Percentiles rank a stretch among this genome's conserved stretches.
Evolutionary conservation across 257 asterid genomes (phyloP).

Genomic region (Ilex aquifolium): DNA sequence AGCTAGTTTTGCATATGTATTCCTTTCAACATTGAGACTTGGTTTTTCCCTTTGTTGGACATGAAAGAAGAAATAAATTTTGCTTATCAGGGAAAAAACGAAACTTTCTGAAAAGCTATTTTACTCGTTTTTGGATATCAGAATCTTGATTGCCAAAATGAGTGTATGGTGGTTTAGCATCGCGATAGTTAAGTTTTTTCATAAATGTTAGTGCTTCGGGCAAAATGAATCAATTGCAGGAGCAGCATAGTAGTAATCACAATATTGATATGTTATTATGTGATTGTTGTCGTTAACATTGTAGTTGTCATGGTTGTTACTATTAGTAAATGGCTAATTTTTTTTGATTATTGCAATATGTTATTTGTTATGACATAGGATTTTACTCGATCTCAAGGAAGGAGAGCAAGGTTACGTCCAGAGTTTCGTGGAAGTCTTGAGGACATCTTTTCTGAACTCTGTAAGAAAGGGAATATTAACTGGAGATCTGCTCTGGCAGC

Average conservation of each 20-base stretch:
- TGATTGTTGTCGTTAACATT: too few relatives aligned
- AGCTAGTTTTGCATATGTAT: neutral
- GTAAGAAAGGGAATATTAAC: conserved; percentile 35
- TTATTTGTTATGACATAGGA: conserved; percentile 40
- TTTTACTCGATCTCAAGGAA: conserved; percentile 77
- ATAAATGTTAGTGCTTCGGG: too few relatives aligned
- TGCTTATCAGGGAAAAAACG: too few relatives aligned
- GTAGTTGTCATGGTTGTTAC: too few relatives aligned
- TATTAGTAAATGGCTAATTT: neutral
- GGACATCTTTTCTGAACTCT: conserved; percentile 66
- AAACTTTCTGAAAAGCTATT: too few relatives aligned
- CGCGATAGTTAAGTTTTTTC: too few relatives aligned
- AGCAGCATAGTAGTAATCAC: too few relatives aligned
- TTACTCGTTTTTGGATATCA: too few relatives aligned
- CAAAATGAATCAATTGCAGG: neutral
- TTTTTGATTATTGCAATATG: neutral
- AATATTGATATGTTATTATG: too few relatives aligned
- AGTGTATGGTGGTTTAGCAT: too few relatives aligned
- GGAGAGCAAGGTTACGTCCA: conserved; percentile 52
- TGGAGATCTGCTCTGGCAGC: conserved; percentile 63
- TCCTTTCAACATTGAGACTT: neutral
- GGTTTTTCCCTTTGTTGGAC: neutral
- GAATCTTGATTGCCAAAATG: too few relatives aligned
- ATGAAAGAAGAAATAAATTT: too few relatives aligned
- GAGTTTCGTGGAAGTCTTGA: conserved; percentile 63